phyloP scores from a whole-genome alignment of 2,329 filamentous ascomycete genomes.

The Ilyonectria sp. region DNA sequence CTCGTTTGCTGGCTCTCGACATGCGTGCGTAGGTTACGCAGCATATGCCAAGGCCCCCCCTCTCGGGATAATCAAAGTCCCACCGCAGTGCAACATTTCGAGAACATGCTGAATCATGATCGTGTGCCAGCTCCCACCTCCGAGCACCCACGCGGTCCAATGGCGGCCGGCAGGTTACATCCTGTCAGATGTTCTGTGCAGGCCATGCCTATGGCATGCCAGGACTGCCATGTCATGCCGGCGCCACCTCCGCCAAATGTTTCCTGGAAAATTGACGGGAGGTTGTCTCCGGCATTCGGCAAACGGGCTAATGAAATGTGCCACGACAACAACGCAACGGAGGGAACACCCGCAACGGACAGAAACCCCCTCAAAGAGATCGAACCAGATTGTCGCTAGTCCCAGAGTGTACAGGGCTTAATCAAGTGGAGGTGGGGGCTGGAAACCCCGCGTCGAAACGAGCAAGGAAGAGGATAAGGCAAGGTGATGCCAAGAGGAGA shows the following conservation, averaged over 20 bases:
- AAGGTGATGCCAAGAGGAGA: neutral
- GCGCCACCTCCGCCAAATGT: conserved; percentile 11
- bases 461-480: neutral
- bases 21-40: neutral
- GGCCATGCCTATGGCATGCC: conserved; percentile 4
- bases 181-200: conserved; percentile 28
- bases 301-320: neutral
- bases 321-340: neutral
- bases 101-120: conserved; percentile 13
- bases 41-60: neutral
- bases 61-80: neutral
- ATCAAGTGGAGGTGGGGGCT: conserved; percentile 7
- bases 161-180: conserved; percentile 21
- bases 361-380: neutral
- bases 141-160: conserved; percentile 35
- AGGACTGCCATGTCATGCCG: conserved; percentile 3
- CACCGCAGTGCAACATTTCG: conserved; percentile 8
- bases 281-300: neutral
- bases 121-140: conserved; percentile 28
- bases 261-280: neutral
- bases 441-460: conserved; percentile 22
- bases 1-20: neutral
- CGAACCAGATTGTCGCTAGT: conserved; percentile 5
- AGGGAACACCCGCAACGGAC: neutral
- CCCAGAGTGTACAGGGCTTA: conserved; percentile 11